Conservation (phyloP, 164 flowering plant species). For the Magnolia sinica region DNA sequence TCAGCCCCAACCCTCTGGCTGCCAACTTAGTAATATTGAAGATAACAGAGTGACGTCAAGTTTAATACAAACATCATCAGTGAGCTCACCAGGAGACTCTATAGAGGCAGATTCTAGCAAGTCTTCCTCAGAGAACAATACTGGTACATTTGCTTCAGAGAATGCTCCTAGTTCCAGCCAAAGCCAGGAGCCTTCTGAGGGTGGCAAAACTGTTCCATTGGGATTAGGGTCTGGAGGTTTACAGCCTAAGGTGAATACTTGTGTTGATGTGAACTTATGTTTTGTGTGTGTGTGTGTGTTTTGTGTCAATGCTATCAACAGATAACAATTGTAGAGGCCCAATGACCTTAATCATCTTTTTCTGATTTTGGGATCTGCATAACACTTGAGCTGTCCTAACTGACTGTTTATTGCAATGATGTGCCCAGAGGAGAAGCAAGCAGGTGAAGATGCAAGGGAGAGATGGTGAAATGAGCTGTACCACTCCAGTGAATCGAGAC, state of each 20-base stretch:
- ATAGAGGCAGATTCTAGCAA: conserved; percentile 17
- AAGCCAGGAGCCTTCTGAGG: conserved; percentile 22
- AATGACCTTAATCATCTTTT: background rate
- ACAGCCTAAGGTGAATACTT: conserved; percentile 58
- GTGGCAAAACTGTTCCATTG: conserved; percentile 50
- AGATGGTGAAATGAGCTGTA: conserved; percentile 29
- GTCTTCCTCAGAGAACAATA: conserved; percentile 7
- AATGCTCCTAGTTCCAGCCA: conserved; percentile 24
- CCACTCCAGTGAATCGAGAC: conserved; percentile 23
- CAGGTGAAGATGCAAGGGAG: conserved; percentile 31
- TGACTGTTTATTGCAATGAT: background rate
- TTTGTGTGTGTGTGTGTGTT: background rate
- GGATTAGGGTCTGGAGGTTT: conserved; percentile 86
- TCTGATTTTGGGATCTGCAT: background rate
- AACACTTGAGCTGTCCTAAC: background rate
- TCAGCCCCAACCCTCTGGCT: conserved; percentile 22
- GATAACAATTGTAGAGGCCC: background rate
- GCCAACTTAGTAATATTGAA: conserved; percentile 13
- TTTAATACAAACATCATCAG: conserved; percentile 21
- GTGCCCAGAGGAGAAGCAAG: conserved; percentile 39
- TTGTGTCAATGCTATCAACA: background rate
- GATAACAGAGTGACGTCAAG: conserved; percentile 10
- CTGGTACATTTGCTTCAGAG: conserved; percentile 11
- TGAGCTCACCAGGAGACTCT: conserved; percentile 17
- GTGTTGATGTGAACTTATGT: background rate